These are phyloP conservation scores for Candida insectalens DNA, from an alignment of 805 yeast genomes.

Conservation along the genomic window DNA sequence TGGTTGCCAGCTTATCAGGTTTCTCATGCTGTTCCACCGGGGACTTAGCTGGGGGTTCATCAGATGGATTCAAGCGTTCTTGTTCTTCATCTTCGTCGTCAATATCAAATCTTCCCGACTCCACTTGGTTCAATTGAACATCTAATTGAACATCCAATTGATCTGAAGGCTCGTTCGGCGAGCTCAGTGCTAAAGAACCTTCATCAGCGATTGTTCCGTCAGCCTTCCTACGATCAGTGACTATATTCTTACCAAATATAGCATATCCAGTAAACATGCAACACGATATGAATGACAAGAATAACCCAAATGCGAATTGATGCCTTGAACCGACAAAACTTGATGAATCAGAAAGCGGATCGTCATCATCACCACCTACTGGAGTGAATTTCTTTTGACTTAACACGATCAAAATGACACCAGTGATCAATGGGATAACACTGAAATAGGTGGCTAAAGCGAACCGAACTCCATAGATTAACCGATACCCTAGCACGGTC, in stretches of 20 bases:
- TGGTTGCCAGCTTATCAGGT: slow-evolving; percentile 74
- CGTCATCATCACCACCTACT: slow-evolving; percentile 6
- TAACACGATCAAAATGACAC: slow-evolving; percentile 41
- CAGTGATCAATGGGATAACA: slow-evolving; percentile 39
- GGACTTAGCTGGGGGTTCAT: too few relatives aligned
- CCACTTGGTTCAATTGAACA: background rate
- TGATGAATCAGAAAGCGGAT: background rate
- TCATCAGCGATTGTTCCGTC: background rate
- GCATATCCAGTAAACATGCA: slow-evolving; percentile 77
- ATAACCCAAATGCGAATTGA: slow-evolving; percentile 42
- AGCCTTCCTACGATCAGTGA: slow-evolving; percentile 33
- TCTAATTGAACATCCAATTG: too few relatives aligned
- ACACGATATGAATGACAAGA: slow-evolving; percentile 59
- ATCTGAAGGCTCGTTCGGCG: background rate
- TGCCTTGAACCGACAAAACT: background rate
- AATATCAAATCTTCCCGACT: background rate
- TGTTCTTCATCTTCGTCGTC: background rate
- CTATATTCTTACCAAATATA: slow-evolving; percentile 74
- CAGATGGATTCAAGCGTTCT: background rate
- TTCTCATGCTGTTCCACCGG: slow-evolving; percentile 2
- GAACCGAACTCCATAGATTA: slow-evolving; percentile 39
- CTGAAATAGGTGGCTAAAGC: slow-evolving; percentile 43
- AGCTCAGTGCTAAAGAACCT: slow-evolving; percentile 1
- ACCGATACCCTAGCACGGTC: slow-evolving; percentile 46
- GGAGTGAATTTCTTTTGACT: slow-evolving; percentile 9